phyloP scores from a whole-genome alignment of 139 green algal genomes.

The Chlamydomonas schloesseri region DNA sequence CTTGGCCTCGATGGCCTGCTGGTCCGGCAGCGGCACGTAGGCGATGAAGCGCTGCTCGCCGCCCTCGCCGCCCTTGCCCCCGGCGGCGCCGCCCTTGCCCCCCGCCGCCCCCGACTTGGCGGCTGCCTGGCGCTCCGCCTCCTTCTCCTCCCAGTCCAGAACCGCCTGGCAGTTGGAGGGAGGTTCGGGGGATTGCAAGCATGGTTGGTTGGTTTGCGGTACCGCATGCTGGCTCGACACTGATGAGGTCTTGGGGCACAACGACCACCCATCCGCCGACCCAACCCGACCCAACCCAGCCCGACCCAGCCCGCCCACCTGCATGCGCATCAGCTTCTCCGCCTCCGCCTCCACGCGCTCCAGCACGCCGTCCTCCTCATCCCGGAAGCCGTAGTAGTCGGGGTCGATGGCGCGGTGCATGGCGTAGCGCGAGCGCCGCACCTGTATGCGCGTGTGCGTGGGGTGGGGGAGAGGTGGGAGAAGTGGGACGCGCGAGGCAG shows the following conservation, averaged over 20 bases:
- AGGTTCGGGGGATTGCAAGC: not conserved
- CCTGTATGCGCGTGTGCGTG: not conserved
- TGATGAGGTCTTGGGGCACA: too few species aligned
- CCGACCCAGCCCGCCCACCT: conserved; percentile 48
- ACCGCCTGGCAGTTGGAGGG: conserved; percentile 57
- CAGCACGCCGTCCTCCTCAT: conserved; percentile 95
- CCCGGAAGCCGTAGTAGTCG: conserved; percentile 98
- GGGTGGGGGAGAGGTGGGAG: not conserved
- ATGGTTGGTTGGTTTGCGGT: not conserved
- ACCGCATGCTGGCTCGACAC: too few species aligned
- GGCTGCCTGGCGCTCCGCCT: conserved; percentile 66
- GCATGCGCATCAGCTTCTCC: conserved; percentile 71
- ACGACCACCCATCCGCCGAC: too few species aligned
- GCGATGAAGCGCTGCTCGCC: conserved; percentile 82
- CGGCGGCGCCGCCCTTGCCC: not conserved
- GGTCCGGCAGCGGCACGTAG: conserved; percentile 94
- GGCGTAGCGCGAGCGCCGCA: conserved; percentile 81
- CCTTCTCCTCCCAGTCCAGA: conserved; percentile 81
- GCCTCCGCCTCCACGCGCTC: conserved; percentile 82
- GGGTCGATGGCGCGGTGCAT: conserved; percentile 92
- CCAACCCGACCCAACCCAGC: too few species aligned
- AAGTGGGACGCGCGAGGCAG: not conserved
- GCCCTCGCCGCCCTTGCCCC: conserved; percentile 45
- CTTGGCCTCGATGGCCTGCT: conserved; percentile 91
- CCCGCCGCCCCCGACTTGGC: not conserved